Evolutionary conservation across 2,329 filamentous ascomycete species (phyloP), one percentile per base, ranked within the genome.

Genomic region (Pseudofabraea citricarpa): DNA sequence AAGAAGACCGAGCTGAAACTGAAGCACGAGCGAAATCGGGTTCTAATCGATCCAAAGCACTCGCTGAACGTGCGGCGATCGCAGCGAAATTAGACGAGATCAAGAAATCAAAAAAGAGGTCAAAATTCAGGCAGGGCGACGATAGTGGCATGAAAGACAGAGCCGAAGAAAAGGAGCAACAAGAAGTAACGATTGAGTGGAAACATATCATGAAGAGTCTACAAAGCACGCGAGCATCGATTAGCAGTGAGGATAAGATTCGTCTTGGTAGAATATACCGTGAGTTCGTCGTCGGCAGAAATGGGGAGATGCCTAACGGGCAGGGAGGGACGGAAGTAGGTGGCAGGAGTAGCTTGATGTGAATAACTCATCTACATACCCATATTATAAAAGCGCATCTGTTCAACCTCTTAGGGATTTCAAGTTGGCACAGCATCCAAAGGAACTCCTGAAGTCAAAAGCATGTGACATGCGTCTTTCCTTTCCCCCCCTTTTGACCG

Each of bases 261-360:
- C 72, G 91, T 47, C 65, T 98, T 52, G 75, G 79, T 56, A 79
- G 78, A 31, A 96, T 98, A 48, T 98, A 98, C 62, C 73, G 76
- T 13, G 93, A 98, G 67, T 98, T 98, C 71, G 83, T 96, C 0
- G 87, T 88, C 4, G 90, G 90, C 0, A 76, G 93, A 54, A 95
- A 90, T 64, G 93, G 93, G 6, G 90, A 97, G 70, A 90, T 98
- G 88, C 88, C 83, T 47, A 91, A 86, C 64, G 93, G 93, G 2
- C 88, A 97, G 66, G 90, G 87, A 0, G 87, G 85, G 44, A 94
- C 83, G 64, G 93, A 97, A 66, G 81, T 98, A 67, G 93, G 93
- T 6, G 93, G 90, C 12, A 74, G 93, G 61, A 91, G 85, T 56
- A 97, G 90, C 67, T 72, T 98, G 66, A 97, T 97, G 93, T 96